Conservation (phyloP, 371 early-diverging fungal genomes). For the Mucor ambiguus region DNA sequence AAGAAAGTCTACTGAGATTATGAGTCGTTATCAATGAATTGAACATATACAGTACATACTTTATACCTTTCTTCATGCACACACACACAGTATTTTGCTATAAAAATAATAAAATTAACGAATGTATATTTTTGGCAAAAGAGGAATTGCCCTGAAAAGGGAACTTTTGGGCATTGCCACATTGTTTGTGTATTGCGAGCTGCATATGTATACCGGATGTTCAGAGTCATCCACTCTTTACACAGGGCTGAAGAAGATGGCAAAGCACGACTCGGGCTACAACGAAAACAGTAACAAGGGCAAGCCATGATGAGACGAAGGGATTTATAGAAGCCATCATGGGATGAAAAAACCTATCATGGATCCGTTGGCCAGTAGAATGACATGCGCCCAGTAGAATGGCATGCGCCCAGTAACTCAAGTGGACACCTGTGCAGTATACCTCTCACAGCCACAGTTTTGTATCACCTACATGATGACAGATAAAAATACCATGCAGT, state of each 20-base stretch:
- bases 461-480: neutral
- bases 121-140: neutral
- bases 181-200: neutral
- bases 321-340: neutral
- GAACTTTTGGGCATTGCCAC: neutral
- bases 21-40: conserved; percentile 24
- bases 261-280: neutral
- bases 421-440: neutral
- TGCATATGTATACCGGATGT: neutral
- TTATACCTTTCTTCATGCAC: neutral
- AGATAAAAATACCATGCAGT: neutral
- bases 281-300: neutral
- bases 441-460: neutral
- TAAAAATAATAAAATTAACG: neutral
- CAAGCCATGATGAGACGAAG: neutral
- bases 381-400: neutral
- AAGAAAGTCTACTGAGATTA: conserved; percentile 55
- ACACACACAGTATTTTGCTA: neutral
- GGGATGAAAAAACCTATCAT: neutral
- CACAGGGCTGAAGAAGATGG: neutral
- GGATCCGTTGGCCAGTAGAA: neutral
- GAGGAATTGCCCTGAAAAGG: neutral
- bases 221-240: neutral
- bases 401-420: neutral
- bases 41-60: neutral